Evolutionary conservation across 2,329 filamentous ascomycete genomes (phyloP).

Genomic region (Botrytis galanthina): DNA sequence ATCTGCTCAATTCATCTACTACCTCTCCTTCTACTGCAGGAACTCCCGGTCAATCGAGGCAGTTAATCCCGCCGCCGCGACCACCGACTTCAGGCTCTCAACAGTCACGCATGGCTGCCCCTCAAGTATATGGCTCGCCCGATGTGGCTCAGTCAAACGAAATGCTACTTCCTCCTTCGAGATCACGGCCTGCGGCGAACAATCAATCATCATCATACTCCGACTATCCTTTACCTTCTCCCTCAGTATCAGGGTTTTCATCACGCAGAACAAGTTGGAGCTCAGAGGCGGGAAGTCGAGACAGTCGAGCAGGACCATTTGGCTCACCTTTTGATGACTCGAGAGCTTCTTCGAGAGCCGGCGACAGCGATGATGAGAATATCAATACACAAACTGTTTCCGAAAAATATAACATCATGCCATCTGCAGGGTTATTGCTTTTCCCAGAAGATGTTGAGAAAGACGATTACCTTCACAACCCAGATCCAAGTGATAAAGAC

Average conservation of each 20-base stretch:
- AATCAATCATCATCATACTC: slow-evolving; percentile 51
- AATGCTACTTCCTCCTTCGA: slow-evolving; percentile 48
- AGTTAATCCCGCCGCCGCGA: slow-evolving; percentile 33
- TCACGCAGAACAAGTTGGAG: slow-evolving; percentile 65
- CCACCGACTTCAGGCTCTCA: slow-evolving; percentile 23
- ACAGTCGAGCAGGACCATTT: slow-evolving; percentile 45
- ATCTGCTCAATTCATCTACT: slow-evolving; percentile 43
- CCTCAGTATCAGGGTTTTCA: slow-evolving; percentile 47
- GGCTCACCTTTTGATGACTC: slow-evolving; percentile 41
- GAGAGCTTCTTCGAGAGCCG: slow-evolving; percentile 41
- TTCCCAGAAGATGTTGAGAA: slow-evolving; percentile 73
- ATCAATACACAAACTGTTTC: slow-evolving; percentile 71
- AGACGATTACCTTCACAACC: slow-evolving; percentile 70
- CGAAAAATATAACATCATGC: slow-evolving; percentile 71
- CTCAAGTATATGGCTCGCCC: slow-evolving; percentile 32
- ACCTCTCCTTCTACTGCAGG: slow-evolving; percentile 37
- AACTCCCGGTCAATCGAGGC: slow-evolving; percentile 35
- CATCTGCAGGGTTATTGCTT: slow-evolving; percentile 62
- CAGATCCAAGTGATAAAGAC: slow-evolving; percentile 62
- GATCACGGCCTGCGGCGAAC: slow-evolving; percentile 42
- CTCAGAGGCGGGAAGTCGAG: slow-evolving; percentile 54
- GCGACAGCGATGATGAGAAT: slow-evolving; percentile 57
- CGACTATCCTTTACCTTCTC: slow-evolving; percentile 39
- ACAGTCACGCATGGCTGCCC: slow-evolving; percentile 19
- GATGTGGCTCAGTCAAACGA: slow-evolving; percentile 44